Base-by-base conservation (phyloP, 1,284 basidiomycete genomes). In the Boletus smithii region DNA sequence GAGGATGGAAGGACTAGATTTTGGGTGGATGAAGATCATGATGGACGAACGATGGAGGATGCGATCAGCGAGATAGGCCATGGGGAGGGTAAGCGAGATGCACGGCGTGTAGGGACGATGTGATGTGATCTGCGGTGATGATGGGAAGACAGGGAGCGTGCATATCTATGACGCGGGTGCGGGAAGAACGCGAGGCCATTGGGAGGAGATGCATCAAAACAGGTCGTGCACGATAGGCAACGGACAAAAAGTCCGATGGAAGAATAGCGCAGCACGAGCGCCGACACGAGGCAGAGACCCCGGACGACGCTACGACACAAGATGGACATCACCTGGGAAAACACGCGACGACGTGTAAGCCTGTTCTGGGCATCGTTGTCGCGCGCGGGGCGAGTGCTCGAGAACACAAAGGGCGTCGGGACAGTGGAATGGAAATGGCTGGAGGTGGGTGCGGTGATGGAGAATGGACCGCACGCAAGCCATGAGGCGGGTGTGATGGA, bases 231-330 rank as follows among this genome's bases (percentile, higher is more conserved):
- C 44, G 31, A 33, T 41, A 26, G 35, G 36, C 31, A 32, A 32
- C 31, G 31, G 31, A n/a, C 16, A 26, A 37, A 42, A 44, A 18
- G 44, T 23, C 46, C 54, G 46, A 36, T 41, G 43, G 52, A 45
- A 45, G 43, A 55, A 51, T 39, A 50, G 53, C 56, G 56, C 36
- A 44, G 46, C 43, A 47, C 40, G 46, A 59, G 61, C 61, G 61
- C 63, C 59, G 62, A 66, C 60, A 62, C 63, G 60, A 62, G 60
- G 60, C 63, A 50, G 32, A 7, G 60, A 64, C 60, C 61, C 63
- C 60, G 35, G 22, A 5, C 0, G 23, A 14, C 2, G 30, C n/a
- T 60, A 52, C 57, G 54, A 50, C 50, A 57, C 38, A 14, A n/a
- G 52, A 20, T 35, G 36, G 17, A 3, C 31, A 33, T 42, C 31